Percentiles rank a stretch among this genome's conserved stretches.
These are phyloP conservation scores for Xylaria grammica DNA, from an alignment of 495 filamentous ascomycete genomes.

Conservation along the genomic window DNA sequence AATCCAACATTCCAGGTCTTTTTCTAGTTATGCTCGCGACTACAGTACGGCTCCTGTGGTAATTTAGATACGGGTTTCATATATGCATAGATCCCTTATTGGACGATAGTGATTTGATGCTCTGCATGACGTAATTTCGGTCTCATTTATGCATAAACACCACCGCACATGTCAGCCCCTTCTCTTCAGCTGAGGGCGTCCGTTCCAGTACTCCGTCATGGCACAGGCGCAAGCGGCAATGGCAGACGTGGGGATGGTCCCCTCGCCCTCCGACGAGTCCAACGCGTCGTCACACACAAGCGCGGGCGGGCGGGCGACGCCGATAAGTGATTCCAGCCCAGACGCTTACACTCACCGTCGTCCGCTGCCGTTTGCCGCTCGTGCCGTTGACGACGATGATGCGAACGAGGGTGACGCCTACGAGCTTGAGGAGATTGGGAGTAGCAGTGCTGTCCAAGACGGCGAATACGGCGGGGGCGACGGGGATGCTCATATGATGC, in stretches of 20 bases:
- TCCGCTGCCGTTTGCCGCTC: conserved; percentile 24
- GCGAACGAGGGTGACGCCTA: conserved; percentile 25
- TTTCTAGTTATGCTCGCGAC: too few relatives aligned
- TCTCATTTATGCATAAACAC: too few relatives aligned
- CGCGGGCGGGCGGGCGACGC: conserved; percentile 13
- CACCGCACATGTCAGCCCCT: too few relatives aligned
- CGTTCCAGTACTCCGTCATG: background rate
- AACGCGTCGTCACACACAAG: background rate
- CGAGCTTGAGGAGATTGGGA: conserved; percentile 20
- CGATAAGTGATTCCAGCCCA: background rate
- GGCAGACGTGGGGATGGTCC: background rate
- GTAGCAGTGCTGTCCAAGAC: background rate
- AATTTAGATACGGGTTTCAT: too few relatives aligned
- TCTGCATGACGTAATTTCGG: too few relatives aligned
- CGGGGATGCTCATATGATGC: background rate
- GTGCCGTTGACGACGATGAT: conserved; percentile 22
- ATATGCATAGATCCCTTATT: too few relatives aligned
- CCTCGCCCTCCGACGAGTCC: background rate
- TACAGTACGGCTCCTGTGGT: too few relatives aligned
- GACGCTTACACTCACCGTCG: background rate
- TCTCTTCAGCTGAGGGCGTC: background rate
- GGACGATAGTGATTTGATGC: too few relatives aligned
- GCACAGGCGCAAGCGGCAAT: background rate
- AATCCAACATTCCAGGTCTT: too few relatives aligned
- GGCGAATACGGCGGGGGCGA: conserved; percentile 3